Conservation (phyloP, 2,329 filamentous ascomycete species). For the Cytospora paraplurivora region DNA sequence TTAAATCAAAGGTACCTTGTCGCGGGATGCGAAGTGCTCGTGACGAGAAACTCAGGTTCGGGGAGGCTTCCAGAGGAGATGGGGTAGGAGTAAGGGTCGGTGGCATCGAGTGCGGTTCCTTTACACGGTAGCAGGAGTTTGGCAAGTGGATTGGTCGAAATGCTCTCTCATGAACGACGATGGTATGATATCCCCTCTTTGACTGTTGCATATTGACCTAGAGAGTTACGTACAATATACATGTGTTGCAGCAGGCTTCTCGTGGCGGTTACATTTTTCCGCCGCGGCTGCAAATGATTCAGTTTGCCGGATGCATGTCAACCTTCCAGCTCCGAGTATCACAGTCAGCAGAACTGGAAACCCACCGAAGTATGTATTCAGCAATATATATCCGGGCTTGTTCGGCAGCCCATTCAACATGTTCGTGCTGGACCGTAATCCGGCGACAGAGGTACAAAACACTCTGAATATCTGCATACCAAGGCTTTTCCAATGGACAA, state of each 20-base stretch:
- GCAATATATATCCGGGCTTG: too few species aligned
- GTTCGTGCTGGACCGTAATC: too few species aligned
- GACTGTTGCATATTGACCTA: slow-evolving; percentile 8
- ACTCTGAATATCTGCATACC: too few species aligned
- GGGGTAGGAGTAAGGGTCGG: background rate
- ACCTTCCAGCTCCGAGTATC: too few species aligned
- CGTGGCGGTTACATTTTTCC: background rate
- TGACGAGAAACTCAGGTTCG: background rate
- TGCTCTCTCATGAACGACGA: slow-evolving; percentile 30
- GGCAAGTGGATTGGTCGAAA: slow-evolving; percentile 1
- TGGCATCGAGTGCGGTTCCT: background rate
- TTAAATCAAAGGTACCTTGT: background rate
- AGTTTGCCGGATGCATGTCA: too few species aligned
- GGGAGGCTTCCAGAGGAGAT: background rate
- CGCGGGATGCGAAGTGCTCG: background rate
- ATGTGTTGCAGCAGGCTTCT: background rate
- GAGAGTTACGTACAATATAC: slow-evolving; percentile 1
- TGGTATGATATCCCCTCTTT: slow-evolving; percentile 32
- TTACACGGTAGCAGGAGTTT: slow-evolving; percentile 17
- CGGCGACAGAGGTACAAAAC: too few species aligned
- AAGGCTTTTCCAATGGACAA: too few species aligned
- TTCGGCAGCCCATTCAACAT: too few species aligned
- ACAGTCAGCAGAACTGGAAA: too few species aligned
- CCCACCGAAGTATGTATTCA: too few species aligned
- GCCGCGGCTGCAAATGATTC: background rate